Conservation (phyloP, 208 protist genomes). For the Lotmaria passim region DNA sequence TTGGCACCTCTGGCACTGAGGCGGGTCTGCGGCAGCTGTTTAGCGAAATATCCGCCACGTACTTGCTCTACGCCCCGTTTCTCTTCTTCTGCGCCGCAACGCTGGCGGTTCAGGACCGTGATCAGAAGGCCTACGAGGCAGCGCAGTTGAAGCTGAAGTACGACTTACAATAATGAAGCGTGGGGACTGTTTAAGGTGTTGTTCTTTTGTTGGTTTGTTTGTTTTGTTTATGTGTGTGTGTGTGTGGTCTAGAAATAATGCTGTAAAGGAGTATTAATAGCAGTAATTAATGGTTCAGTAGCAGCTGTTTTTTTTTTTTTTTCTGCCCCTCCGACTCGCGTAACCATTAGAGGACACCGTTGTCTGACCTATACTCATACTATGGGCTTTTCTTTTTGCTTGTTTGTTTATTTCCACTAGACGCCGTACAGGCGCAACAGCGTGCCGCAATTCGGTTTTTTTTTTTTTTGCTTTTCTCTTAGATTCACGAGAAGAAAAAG, state of each 20-base stretch:
- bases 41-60: constrained; percentile 23
- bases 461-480: too few relatives aligned
- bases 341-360: too few relatives aligned
- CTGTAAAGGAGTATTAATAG: too few relatives aligned
- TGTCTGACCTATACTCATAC: too few relatives aligned
- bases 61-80: constrained; percentile 28
- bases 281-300: too few relatives aligned
- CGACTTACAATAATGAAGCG: constrained; percentile 11
- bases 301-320: too few relatives aligned
- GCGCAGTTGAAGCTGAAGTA: constrained; percentile 45
- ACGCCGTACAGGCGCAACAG: too few relatives aligned
- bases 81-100: constrained; percentile 53
- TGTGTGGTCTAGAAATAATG: not conserved
- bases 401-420: too few relatives aligned
- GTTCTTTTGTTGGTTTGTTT: not conserved
- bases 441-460: too few relatives aligned
- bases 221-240: constrained; percentile 1
- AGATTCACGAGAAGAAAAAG: too few relatives aligned
- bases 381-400: too few relatives aligned
- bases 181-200: not conserved
- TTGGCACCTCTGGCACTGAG: constrained; percentile 36
- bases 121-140: constrained; percentile 55
- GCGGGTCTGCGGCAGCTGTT: constrained; percentile 24
- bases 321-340: too few relatives aligned
- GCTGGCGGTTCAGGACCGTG: constrained; percentile 61